Conservation (phyloP, 2,329 filamentous ascomycete species). For the Paecilomyces sp. region DNA sequence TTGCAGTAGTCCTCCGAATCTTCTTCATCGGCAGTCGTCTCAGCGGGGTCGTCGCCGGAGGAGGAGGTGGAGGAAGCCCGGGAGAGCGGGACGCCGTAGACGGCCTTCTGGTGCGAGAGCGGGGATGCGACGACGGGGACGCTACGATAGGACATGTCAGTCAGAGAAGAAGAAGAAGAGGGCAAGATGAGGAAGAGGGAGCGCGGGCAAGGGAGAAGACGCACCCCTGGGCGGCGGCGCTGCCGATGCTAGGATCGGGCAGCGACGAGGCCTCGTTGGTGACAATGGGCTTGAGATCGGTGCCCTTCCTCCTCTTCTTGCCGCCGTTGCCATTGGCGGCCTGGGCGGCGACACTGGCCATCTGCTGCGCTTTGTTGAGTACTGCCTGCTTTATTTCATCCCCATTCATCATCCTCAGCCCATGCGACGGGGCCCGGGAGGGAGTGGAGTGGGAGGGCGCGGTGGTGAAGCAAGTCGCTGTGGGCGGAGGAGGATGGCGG, state of each 20-base stretch:
- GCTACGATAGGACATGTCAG: conserved; percentile 7
- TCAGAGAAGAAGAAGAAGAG: conserved; percentile 3
- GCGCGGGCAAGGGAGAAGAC: conserved; percentile 7
- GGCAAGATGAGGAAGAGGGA: background rate
- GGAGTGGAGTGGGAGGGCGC: conserved; percentile 3
- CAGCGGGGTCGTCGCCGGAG: conserved; percentile 73
- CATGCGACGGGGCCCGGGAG: conserved; percentile 1
- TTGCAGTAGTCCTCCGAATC: conserved; percentile 99
- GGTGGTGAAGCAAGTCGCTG: conserved; percentile 1
- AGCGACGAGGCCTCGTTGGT: conserved; percentile 50
- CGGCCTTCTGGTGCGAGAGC: conserved; percentile 35
- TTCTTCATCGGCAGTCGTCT: conserved; percentile 95
- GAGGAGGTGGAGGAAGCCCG: conserved; percentile 67
- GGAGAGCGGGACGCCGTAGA: conserved; percentile 52
- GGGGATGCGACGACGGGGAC: conserved; percentile 27
- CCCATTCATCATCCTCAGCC: conserved; percentile 50
- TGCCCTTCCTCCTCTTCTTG: conserved; percentile 60
- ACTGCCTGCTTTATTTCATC: conserved; percentile 58
- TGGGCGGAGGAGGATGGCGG: background rate
- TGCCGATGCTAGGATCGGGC: conserved; percentile 33
- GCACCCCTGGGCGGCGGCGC: conserved; percentile 40
- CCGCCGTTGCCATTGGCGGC: conserved; percentile 49
- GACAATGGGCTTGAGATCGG: conserved; percentile 59
- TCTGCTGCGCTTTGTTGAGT: conserved; percentile 60
- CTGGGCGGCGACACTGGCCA: conserved; percentile 42